These are phyloP conservation scores for Suillus hirtellus DNA, from an alignment of 768 basidiomycete genomes.

Conservation along the genomic window DNA sequence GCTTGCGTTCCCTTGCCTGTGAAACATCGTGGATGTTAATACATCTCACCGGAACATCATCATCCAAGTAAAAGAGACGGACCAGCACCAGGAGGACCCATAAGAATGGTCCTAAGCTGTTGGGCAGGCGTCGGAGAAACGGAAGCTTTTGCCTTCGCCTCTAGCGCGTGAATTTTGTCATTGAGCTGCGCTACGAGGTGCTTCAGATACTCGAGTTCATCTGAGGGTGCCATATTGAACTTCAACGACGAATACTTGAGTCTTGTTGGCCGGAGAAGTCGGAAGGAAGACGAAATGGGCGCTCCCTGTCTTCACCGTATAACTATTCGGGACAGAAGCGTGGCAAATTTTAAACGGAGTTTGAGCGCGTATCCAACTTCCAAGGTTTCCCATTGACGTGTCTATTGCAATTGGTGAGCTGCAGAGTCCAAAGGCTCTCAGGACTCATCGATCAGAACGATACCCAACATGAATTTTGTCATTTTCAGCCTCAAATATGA, in stretches of 20 bases:
- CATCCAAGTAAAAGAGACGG: conserved; percentile 24
- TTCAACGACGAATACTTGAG: not conserved
- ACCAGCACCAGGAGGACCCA: conserved; percentile 99
- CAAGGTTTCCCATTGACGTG: not conserved
- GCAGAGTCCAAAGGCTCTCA: not conserved
- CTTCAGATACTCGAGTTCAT: conserved; percentile 96
- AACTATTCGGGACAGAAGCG: not conserved
- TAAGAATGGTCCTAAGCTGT: conserved; percentile 86
- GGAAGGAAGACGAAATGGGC: not conserved
- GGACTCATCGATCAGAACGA: too few species aligned
- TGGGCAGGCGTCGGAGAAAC: conserved; percentile 56
- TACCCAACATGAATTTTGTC: not conserved
- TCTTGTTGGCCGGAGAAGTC: not conserved
- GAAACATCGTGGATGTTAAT: not conserved
- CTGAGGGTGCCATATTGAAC: conserved; percentile 55
- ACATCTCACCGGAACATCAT: not conserved
- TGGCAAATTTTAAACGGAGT: conserved; percentile 4
- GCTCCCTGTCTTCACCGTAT: conserved; percentile 1
- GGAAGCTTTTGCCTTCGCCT: conserved; percentile 61
- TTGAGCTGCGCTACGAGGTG: conserved; percentile 86
- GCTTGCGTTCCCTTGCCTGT: conserved; percentile 98
- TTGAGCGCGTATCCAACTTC: not conserved
- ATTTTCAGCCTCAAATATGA: not conserved
- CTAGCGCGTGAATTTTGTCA: conserved; percentile 82
- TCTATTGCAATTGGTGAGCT: not conserved